Base-by-base conservation (phyloP, 164 flowering plant species). In the Euptelea pleiosperma region DNA sequence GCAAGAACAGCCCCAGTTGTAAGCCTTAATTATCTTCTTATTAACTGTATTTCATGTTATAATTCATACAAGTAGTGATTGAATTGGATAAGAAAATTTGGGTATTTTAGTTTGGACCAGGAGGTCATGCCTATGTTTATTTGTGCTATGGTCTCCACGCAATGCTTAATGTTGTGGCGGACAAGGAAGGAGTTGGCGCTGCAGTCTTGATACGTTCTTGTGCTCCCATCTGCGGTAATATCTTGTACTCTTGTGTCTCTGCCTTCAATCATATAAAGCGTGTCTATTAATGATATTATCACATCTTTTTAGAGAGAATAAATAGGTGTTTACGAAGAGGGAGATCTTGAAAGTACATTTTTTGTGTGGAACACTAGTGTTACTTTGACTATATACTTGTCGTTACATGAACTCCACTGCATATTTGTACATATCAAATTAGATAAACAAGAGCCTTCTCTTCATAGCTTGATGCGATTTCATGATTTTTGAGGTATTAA, bases 71-170 rank as follows among this genome's bases (percentile, higher is more conserved):
- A 28, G 28, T 29, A 6, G 35, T 61, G 25, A 29, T 61, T 51
- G 21, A 41, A 2, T 52, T 40, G 16, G 28, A 33, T 28, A 16
- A n/a, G n/a, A n/a, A 34, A 18, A 22, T 30, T 4, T 31, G 36
- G 14, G 22, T 7, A 25, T 39, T 18, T 58, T 21, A 94, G 99
- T 91, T 94, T 82, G 97, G 95, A 63, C 82, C 82, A 26, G 97
- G 97, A 39, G 99, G 99, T 26, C 95, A 84, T 72, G 91, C 96
- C 0, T 94, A 94, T 79, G 93, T 88, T n/a, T 90, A 94, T 64
- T 82, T 90, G 34, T 94, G 99, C 74, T 94, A 91, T 70, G 97
- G 97, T 54, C 81, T 88, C 51, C 97, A 94, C 72, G 76, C 63
- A 24, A 94, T 94, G 97, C 91, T 94, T 40, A 91, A 94, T 71